phyloP scores from a whole-genome alignment of 305 asterid genomes.

The Fraxinus sp. region DNA sequence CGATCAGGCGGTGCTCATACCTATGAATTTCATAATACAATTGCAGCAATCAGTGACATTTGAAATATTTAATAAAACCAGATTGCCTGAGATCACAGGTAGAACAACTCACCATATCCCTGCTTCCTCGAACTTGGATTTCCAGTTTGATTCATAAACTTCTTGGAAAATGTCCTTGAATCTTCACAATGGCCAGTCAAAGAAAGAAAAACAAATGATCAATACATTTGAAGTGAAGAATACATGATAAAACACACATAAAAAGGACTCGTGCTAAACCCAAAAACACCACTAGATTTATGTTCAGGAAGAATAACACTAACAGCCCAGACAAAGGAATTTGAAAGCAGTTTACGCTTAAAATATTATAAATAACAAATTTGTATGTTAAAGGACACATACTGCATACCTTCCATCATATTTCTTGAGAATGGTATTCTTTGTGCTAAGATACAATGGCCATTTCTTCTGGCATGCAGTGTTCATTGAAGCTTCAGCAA shows the following conservation, averaged over 20 bases:
- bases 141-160: slow-evolving; percentile 78
- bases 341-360: not conserved
- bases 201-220: slow-evolving; percentile 15
- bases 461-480: slow-evolving; percentile 82
- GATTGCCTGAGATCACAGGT: not conserved
- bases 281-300: not conserved
- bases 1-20: slow-evolving; percentile 97
- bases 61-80: slow-evolving; percentile 10
- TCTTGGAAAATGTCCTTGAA: slow-evolving; percentile 98
- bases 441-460: slow-evolving; percentile 95
- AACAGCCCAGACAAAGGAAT: not conserved
- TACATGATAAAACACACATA: not conserved
- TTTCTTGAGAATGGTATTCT: slow-evolving; percentile 88
- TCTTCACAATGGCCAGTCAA: slow-evolving; percentile 32
- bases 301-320: not conserved
- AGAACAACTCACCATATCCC: slow-evolving; percentile 68
- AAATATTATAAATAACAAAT: slow-evolving; percentile 1
- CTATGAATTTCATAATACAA: slow-evolving; percentile 32
- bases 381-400: not conserved
- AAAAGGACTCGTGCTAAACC: not conserved
- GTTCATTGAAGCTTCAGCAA: slow-evolving; percentile 93
- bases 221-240: not conserved
- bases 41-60: not conserved
- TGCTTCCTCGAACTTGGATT: slow-evolving; percentile 76
- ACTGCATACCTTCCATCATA: slow-evolving; percentile 79